A percentile compares a stretch with the other conserved stretches of the same genome.
phyloP scores from a whole-genome alignment of 768 basidiomycete genomes.

The Sutorius australiensis region DNA sequence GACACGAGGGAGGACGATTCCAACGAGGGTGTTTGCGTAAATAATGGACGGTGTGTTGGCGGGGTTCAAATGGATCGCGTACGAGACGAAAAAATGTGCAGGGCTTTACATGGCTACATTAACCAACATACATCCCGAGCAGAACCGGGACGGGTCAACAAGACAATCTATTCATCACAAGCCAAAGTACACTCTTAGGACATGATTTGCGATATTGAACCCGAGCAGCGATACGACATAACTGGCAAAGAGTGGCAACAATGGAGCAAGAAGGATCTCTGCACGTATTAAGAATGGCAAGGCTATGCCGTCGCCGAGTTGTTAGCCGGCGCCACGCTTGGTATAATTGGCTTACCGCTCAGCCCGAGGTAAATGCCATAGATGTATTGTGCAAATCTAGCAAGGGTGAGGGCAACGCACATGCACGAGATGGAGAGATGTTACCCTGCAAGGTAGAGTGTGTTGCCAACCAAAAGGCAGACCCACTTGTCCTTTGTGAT shows the following conservation, averaged over 20 bases:
- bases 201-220: slow-evolving; percentile 84
- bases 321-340: slow-evolving; percentile 4
- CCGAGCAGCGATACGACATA: slow-evolving; percentile 87
- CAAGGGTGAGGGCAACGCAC: slow-evolving; percentile 6
- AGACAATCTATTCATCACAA: slow-evolving; percentile 22
- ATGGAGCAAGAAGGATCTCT: slow-evolving; percentile 85
- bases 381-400: slow-evolving; percentile 83
- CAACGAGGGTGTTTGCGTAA: slow-evolving; percentile 16
- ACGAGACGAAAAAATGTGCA: not conserved
- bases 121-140: not conserved
- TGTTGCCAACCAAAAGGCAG: slow-evolving; percentile 92
- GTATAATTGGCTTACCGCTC: slow-evolving; percentile 49
- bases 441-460: slow-evolving; percentile 69
- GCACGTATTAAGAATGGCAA: slow-evolving; percentile 92
- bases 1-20: not conserved
- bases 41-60: slow-evolving; percentile 14
- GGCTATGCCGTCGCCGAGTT: slow-evolving; percentile 41
- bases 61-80: slow-evolving; percentile 27
- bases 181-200: slow-evolving; percentile 79
- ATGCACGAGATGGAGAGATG: slow-evolving; percentile 22
- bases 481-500: slow-evolving; percentile 86
- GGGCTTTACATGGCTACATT: slow-evolving; percentile 12
- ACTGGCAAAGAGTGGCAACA: slow-evolving; percentile 80
- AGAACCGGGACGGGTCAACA: not conserved
- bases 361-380: slow-evolving; percentile 89